Percentiles rank a stretch among this genome's conserved stretches.
These are phyloP conservation scores for Venturia carpophila DNA, from an alignment of 2,329 filamentous ascomycete genomes.

Conservation along the genomic window DNA sequence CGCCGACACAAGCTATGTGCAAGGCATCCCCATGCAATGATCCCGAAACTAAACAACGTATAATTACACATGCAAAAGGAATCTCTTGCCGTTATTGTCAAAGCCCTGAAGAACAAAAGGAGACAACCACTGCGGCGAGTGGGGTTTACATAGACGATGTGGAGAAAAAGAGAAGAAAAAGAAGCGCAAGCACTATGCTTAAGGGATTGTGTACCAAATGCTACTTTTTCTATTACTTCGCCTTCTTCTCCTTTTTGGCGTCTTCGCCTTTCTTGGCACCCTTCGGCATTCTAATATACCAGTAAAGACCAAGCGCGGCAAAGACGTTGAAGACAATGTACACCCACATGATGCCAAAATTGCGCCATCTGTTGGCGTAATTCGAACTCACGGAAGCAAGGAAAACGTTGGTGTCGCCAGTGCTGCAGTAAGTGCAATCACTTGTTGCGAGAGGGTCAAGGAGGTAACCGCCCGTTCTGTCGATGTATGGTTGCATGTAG, in stretches of 20 bases:
- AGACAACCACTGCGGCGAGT: no score
- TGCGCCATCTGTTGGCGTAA: slow-evolving; percentile 43
- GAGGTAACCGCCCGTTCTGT: slow-evolving; percentile 31
- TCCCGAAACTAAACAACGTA: no score
- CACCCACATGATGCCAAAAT: slow-evolving; percentile 48
- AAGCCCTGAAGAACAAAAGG: no score
- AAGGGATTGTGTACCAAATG: no score
- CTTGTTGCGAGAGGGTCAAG: slow-evolving; percentile 27
- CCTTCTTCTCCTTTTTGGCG: neutral
- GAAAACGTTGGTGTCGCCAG: slow-evolving; percentile 38
- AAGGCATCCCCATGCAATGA: no score
- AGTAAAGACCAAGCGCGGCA: slow-evolving; percentile 46
- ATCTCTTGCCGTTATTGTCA: no score
- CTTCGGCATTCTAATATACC: slow-evolving; percentile 47
- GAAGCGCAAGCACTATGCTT: no score
- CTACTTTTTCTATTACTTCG: neutral
- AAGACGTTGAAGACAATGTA: slow-evolving; percentile 46
- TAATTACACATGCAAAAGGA: no score
- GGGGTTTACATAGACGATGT: no score
- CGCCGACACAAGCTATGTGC: no score
- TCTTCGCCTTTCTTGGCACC: neutral
- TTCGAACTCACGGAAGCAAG: slow-evolving; percentile 34
- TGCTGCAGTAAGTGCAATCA: slow-evolving; percentile 36
- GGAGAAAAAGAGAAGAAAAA: no score
- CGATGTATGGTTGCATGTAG: slow-evolving; percentile 41